Evolutionary conservation across 179 eudicot genomes (phyloP).

Genomic region (Silene noctiflora): DNA sequence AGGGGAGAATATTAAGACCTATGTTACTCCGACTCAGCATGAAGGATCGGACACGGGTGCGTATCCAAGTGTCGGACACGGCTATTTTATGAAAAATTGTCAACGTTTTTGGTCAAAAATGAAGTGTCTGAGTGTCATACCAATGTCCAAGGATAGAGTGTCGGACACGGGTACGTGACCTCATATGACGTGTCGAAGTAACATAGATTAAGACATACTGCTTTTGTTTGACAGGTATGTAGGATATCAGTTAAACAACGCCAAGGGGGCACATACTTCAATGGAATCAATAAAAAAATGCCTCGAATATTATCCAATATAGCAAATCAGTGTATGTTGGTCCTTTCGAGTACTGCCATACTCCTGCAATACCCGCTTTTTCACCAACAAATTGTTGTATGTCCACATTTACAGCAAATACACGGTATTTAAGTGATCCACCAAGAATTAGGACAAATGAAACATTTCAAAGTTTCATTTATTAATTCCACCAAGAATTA

Average conservation of each 20-base stretch:
- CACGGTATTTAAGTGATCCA: conserved; percentile 32
- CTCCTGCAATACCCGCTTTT: conserved; percentile 25
- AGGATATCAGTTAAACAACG: no score
- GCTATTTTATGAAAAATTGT: no score
- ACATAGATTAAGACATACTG: no score
- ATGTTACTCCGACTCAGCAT: no score
- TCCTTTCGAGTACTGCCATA: conserved; percentile 14
- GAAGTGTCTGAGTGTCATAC: no score
- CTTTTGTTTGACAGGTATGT: no score
- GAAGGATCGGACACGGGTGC: no score
- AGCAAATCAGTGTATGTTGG: conserved; percentile 14
- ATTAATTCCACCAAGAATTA: not conserved
- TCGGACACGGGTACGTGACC: no score
- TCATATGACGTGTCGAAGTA: no score
- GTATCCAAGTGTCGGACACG: no score
- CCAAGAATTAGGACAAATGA: conserved; percentile 38
- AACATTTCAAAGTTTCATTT: not conserved
- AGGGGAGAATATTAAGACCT: not conserved
- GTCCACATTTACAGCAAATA: conserved; percentile 38
- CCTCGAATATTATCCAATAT: not conserved
- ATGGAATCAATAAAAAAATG: not conserved
- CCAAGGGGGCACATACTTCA: not conserved
- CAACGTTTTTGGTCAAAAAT: no score
- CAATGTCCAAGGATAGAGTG: no score
- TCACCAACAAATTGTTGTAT: conserved; percentile 22